These are phyloP conservation scores for Hortiboletus flavorubellus DNA, from an alignment of 768 basidiomycete genomes.

Conservation along the genomic window DNA sequence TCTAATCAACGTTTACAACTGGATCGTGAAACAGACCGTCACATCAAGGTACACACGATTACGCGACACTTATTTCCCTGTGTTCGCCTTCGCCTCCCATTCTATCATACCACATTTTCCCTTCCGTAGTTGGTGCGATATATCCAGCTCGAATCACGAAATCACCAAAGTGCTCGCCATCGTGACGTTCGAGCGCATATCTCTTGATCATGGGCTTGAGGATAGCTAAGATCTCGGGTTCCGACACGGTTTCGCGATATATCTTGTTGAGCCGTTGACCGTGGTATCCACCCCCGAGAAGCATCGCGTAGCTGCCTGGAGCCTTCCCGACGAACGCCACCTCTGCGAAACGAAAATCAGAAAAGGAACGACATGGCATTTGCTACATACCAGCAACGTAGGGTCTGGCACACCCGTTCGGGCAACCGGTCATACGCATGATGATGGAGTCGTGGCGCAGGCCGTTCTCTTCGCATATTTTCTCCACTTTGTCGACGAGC, in stretches of 20 bases:
- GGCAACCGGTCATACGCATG: conserved; percentile 99
- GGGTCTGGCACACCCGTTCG: conserved; percentile 90
- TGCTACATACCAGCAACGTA: conserved; percentile 72
- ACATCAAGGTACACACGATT: background rate
- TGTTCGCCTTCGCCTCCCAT: conserved; percentile 76
- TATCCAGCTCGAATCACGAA: conserved; percentile 91
- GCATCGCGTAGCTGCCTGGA: conserved; percentile 87
- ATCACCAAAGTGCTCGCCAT: conserved; percentile 94
- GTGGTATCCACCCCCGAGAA: conserved; percentile 93
- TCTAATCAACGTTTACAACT: background rate
- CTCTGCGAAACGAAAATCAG: conserved; percentile 45
- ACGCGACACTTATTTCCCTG: conserved; percentile 29
- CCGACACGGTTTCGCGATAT: conserved; percentile 86
- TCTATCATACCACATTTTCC: conserved; percentile 82
- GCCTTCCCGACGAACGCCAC: conserved; percentile 97
- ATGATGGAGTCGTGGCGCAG: conserved; percentile 92
- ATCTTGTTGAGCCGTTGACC: conserved; percentile 97
- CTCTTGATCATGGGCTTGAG: conserved; percentile 91
- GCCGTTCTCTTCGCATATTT: conserved; percentile 90
- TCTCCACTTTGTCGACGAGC: conserved; percentile 91
- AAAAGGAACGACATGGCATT: background rate
- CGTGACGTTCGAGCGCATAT: conserved; percentile 81
- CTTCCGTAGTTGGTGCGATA: conserved; percentile 80
- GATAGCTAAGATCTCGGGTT: conserved; percentile 88
- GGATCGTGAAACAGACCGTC: background rate